Percentiles rank a stretch among this genome's conserved stretches.
Evolutionary conservation across 2,329 filamentous ascomycete genomes (phyloP).

Genomic region (Fonsecaea pedrosoi): DNA sequence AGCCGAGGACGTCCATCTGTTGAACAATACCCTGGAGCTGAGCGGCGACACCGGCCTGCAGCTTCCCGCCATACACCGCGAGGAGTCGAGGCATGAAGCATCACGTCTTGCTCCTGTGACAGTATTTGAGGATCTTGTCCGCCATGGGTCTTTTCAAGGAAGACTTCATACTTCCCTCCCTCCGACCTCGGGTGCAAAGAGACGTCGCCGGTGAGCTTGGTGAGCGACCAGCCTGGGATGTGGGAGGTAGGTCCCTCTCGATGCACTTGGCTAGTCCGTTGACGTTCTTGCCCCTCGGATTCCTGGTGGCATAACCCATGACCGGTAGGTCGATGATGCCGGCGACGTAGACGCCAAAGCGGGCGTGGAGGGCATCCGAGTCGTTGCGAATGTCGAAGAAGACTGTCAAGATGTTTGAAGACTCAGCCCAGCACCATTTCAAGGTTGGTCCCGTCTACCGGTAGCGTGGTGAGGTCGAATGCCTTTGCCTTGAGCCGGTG

Average conservation of each 20-base stretch:
- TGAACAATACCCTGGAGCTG: conserved; percentile 42
- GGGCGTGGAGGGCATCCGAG: conserved; percentile 61
- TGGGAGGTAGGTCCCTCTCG: conserved; percentile 43
- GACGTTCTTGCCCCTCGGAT: conserved; percentile 38
- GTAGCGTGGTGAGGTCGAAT: conserved; percentile 47
- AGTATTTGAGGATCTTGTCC: conserved; percentile 53
- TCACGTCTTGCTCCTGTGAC: conserved; percentile 53
- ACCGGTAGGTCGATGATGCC: conserved; percentile 63
- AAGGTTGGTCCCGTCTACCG: conserved; percentile 38
- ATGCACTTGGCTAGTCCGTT: conserved; percentile 52
- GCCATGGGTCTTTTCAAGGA: conserved; percentile 56
- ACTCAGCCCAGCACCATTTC: conserved; percentile 55
- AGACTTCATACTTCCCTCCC: conserved; percentile 57
- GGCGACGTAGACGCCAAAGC: conserved; percentile 52
- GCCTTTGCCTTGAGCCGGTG: conserved; percentile 46
- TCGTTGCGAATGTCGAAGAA: conserved; percentile 67
- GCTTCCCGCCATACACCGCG: conserved; percentile 41
- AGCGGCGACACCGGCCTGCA: conserved; percentile 34
- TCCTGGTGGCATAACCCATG: conserved; percentile 52
- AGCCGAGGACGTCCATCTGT: conserved; percentile 40
- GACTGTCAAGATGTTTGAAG: conserved; percentile 54
- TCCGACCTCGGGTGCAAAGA: conserved; percentile 50
- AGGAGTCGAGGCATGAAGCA: conserved; percentile 50
- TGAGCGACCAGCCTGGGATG: conserved; percentile 40
- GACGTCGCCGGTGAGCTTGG: conserved; percentile 48